Base-by-base conservation (phyloP, 208 protist species). In the Crithidia bombi region DNA sequence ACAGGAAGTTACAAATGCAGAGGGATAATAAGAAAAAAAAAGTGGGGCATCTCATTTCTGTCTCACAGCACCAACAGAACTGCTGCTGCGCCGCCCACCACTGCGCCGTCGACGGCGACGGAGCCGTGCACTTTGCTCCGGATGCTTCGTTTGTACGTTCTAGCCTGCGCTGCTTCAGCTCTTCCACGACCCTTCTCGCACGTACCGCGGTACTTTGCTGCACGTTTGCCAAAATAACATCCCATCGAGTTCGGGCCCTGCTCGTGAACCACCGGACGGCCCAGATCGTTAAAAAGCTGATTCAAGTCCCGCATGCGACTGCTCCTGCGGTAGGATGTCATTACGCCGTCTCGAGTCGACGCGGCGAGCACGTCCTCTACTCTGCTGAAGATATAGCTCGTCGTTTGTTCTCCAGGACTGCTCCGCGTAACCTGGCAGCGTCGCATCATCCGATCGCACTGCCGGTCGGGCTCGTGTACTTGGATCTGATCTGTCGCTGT, bases 401-500 rank as follows among this genome's bases (percentile, higher is more conserved):
- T 88, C 21, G 81, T 73, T 85, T 83, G 69, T 94, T 85, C 69
- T 94, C 89, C 55, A 97, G 55, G 46, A 96, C 89, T 90, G 79
- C 82, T 86, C 47, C 54, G 93, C 82, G 21, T 95, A 75, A 62
- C 87, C 73, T 69, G 86, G 75, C 32, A 83, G 90, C 26, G 86
- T 85, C 5, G 52, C 73, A 65, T 95, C 90, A 59, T 93, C 85
- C n/a, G 36, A 97, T 87, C 15, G 80, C 78, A 39, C 69, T 82
- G 33, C 89, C 87, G 68, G 94, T 86, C 1, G 84, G 70, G 66
- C 95, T 93, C 23, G 83, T 93, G 82, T 87, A 96, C 61, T 92
- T 93, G 58, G 92, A 95, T 59, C 94, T 97, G 76, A 97, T 96
- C 67, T 92, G 90, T n/a, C 93, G 87, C 69, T 92, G 79, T 47